These are phyloP conservation scores for Roridomyces roridus DNA, from an alignment of 768 basidiomycete genomes.

Conservation along the genomic window DNA sequence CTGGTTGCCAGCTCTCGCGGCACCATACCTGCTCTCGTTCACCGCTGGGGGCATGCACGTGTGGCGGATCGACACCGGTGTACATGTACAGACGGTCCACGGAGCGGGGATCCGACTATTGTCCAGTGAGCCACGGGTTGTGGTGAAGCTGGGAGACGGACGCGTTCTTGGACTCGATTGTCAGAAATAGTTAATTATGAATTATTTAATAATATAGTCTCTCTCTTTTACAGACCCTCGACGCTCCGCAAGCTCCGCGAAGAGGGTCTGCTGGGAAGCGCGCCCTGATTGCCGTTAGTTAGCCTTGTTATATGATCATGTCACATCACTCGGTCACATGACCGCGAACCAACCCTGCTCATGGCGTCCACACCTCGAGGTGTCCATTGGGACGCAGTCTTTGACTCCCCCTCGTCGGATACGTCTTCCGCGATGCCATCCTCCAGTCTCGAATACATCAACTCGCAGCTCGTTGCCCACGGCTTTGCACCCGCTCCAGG, in stretches of 20 bases:
- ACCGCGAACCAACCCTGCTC: neutral
- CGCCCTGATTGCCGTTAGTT: too few relatives aligned
- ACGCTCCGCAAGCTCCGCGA: too few relatives aligned
- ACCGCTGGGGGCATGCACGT: slow-evolving; percentile 5
- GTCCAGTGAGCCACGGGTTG: slow-evolving; percentile 5
- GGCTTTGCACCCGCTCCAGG: slow-evolving; percentile 74
- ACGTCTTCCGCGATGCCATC: slow-evolving; percentile 54
- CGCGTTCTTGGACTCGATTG: slow-evolving; percentile 1
- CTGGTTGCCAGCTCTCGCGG: slow-evolving; percentile 1
- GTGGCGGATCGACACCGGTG: slow-evolving; percentile 19
- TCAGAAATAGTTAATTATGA: neutral
- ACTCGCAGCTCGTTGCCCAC: slow-evolving; percentile 82
- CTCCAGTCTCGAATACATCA: slow-evolving; percentile 79
- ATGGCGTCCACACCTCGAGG: too few relatives aligned
- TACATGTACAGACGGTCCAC: slow-evolving; percentile 14
- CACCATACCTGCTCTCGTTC: slow-evolving; percentile 20
- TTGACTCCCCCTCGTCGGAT: slow-evolving; percentile 51
- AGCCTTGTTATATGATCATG: neutral
- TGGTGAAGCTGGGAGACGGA: slow-evolving; percentile 22
- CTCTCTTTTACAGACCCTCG: too few relatives aligned
- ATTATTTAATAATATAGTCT: neutral
- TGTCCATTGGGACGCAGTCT: slow-evolving; percentile 46
- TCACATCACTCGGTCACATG: slow-evolving; percentile 1
- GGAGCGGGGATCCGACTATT: slow-evolving; percentile 13
- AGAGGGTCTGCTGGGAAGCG: too few relatives aligned